Base-by-base conservation (phyloP, 441 rosid species). In the Bocquillonia castaneifolia region DNA sequence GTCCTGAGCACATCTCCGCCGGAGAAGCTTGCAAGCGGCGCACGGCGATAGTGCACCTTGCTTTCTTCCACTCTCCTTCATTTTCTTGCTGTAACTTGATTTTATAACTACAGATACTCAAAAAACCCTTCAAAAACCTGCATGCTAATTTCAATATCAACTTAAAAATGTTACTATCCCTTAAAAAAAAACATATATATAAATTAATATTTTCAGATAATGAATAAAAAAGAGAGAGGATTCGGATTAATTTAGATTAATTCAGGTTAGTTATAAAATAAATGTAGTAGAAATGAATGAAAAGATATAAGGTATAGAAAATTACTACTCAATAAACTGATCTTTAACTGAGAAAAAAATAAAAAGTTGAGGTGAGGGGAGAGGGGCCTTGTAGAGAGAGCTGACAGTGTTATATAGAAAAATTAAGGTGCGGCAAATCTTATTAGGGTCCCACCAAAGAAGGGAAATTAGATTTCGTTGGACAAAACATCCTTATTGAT, bases 21-120 rank as follows among this genome's bases (percentile, higher is more conserved):
- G 78, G 36, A 92, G 96, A 77, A 92, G 89, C 79, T 88, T 92
- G 84, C 97, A 92, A 7, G 87, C 97, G 0, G 97, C 97, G 63
- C 97, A 92, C 17, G 97, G 97, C 10, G 96, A 79, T 42, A 82
- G 63, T 44, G 84, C 75, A 31, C 86, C 89, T 15, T 70, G 71
- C 66, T 84, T 84, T 68, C 85, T 75, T 10, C 84, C 80, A 39
- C 79, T 75, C 53, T 81, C 86, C 74, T 72, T 84, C 84, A 81
- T 78, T 75, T 26, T 56, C 56, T 29, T 13, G 32, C 18, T 47
- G 20, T 6, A 47, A 12, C 51, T 42, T 42, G 42, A 39, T 39
- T 42, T 10, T 42, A 42, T 13, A 42, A 13, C 25, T 18, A 48
- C 10, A 6, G 53, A n/a, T 5, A 9, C 18, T n/a, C 20, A 18